phyloP scores from a whole-genome alignment of 768 basidiomycete species.

The Mycena vitilis region DNA sequence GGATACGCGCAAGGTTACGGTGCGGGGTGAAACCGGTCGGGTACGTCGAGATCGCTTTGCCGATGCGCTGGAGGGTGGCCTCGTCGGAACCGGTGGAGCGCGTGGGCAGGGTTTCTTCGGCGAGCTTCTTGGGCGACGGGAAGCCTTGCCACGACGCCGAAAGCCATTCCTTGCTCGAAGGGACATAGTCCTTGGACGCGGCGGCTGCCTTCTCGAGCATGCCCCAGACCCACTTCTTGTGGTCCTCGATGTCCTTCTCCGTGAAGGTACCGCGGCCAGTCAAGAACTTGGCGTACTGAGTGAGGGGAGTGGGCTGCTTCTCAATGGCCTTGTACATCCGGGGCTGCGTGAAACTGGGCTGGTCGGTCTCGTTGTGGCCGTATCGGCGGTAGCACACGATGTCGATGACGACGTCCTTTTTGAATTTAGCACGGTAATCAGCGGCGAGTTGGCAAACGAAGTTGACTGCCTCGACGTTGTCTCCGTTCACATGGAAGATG shows the following conservation, averaged over 20 bases:
- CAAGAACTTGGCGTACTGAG: constrained; percentile 92
- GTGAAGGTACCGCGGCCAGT: constrained; percentile 94
- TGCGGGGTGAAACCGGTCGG: constrained; percentile 90
- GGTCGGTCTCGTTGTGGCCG: constrained; percentile 99
- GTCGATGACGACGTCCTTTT: constrained; percentile 98
- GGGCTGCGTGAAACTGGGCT: constrained; percentile 98
- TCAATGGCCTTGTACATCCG: constrained; percentile 98
- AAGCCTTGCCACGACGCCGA: constrained; percentile 98
- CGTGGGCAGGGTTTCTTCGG: constrained; percentile 92
- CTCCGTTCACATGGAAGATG: constrained; percentile 99
- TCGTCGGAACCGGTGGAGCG: constrained; percentile 86
- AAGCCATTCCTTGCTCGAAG: constrained; percentile 96
- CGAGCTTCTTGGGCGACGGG: constrained; percentile 95
- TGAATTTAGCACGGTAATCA: constrained; percentile 97
- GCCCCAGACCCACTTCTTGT: constrained; percentile 99
- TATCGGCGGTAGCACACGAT: constrained; percentile 99
- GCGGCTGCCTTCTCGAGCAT: constrained; percentile 97
- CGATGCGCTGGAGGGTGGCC: constrained; percentile 83
- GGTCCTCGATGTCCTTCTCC: constrained; percentile 95
- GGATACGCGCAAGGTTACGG: constrained; percentile 94
- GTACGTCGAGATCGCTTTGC: constrained; percentile 87
- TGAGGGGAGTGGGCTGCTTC: constrained; percentile 91
- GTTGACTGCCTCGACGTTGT: constrained; percentile 98
- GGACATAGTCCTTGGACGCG: constrained; percentile 95
- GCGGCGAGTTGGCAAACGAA: constrained; percentile 98